Conservation (phyloP, 2,329 filamentous ascomycete species). For the Plectosphaerella plurivora region DNA sequence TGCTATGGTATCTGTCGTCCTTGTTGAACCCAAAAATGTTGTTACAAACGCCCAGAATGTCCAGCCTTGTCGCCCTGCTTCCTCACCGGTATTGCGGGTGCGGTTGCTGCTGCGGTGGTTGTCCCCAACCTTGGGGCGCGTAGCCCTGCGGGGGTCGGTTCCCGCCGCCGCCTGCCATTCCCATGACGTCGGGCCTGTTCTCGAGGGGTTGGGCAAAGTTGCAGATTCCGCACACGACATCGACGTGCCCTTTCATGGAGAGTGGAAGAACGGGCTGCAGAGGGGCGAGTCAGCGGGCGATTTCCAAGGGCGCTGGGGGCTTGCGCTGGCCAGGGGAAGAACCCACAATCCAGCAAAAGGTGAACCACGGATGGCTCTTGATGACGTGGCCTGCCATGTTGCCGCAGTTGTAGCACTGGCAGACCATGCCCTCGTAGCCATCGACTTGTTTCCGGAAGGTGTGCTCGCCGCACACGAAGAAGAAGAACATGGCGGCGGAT, state of each 20-base stretch:
- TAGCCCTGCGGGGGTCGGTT: conserved; percentile 24
- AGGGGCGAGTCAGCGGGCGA: not conserved
- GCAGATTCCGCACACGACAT: conserved; percentile 71
- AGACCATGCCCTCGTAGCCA: conserved; percentile 58
- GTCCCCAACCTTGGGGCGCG: conserved; percentile 27
- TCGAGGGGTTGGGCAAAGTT: conserved; percentile 67
- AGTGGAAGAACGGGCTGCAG: conserved; percentile 65
- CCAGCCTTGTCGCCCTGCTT: not conserved
- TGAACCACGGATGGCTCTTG: conserved; percentile 69
- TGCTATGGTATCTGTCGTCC: not conserved
- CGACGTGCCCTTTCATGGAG: conserved; percentile 61
- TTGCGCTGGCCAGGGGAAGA: not conserved
- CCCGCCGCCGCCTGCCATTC: conserved; percentile 36
- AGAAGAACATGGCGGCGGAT: conserved; percentile 48
- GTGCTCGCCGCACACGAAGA: conserved; percentile 59
- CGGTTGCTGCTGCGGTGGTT: conserved; percentile 11
- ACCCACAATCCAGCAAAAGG: conserved; percentile 69
- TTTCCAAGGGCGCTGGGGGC: not conserved
- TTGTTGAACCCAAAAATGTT: not conserved
- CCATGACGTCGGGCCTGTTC: conserved; percentile 50
- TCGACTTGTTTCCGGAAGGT: conserved; percentile 55
- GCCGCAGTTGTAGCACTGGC: conserved; percentile 63
- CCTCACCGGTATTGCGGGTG: not conserved
- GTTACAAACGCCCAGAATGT: not conserved
- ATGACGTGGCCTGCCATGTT: conserved; percentile 58